phyloP scores from a whole-genome alignment of 805 yeast genomes.

The Hanseniaspora meyeri region DNA sequence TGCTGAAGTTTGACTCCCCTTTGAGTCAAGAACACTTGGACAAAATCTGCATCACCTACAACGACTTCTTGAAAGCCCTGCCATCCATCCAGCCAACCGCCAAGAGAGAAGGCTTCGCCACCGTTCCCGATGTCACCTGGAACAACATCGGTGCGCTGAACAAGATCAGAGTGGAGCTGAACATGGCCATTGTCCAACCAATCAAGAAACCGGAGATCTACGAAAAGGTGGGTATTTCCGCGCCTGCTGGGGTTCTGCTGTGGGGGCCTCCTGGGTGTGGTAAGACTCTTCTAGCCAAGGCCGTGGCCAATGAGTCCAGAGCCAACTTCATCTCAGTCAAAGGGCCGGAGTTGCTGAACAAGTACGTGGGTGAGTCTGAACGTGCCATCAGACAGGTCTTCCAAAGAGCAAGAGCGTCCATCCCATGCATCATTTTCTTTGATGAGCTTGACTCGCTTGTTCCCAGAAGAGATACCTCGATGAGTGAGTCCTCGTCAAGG shows the following conservation, averaged over 20 bases:
- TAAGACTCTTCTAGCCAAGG: constrained; percentile 88
- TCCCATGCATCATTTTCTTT: constrained; percentile 88
- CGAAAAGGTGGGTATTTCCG: constrained; percentile 81
- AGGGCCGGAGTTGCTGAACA: constrained; percentile 89
- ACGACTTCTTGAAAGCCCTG: constrained; percentile 71
- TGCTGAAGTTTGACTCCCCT: constrained; percentile 65
- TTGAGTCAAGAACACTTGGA: constrained; percentile 62
- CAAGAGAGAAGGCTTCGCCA: constrained; percentile 95
- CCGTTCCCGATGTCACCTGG: constrained; percentile 97
- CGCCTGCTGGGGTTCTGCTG: constrained; percentile 91
- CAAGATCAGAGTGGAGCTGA: constrained; percentile 72
- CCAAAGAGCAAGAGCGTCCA: constrained; percentile 79
- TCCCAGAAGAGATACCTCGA: constrained; percentile 79
- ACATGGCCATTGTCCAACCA: constrained; percentile 96
- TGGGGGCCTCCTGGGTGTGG: constrained; percentile 99
- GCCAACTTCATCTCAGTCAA: constrained; percentile 93
- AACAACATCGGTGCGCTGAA: constrained; percentile 81
- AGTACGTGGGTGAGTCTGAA: constrained; percentile 94
- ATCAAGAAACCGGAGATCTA: constrained; percentile 84
- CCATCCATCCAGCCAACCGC: constrained; percentile 96
- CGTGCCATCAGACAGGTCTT: constrained; percentile 88
- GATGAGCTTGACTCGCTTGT: constrained; percentile 95
- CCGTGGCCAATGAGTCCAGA: constrained; percentile 93
- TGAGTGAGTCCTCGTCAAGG: constrained; percentile 80
- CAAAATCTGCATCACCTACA: constrained; percentile 61